These are phyloP conservation scores for Magnusiomyces fungicola DNA, from an alignment of 1,139 yeast species.

Conservation along the genomic window DNA sequence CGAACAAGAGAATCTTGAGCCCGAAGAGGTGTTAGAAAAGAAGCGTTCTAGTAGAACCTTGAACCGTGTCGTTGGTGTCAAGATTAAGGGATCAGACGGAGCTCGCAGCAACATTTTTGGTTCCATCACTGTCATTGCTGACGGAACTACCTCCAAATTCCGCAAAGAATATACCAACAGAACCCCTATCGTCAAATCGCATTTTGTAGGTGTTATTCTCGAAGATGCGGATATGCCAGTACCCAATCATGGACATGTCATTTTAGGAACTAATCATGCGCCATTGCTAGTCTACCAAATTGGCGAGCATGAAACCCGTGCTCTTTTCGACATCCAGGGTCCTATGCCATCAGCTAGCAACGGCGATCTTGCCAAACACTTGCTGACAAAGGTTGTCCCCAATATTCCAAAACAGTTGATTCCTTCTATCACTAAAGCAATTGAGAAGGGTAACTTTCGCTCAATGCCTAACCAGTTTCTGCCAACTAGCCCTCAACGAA, in stretches of 20 bases:
- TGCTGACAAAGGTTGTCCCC: constrained; percentile 55
- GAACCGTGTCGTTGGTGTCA: constrained; percentile 61
- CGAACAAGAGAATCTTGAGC: constrained; percentile 35
- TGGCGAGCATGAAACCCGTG: constrained; percentile 74
- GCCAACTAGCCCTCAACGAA: constrained; percentile 58
- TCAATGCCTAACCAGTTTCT: constrained; percentile 94
- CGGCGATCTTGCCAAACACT: constrained; percentile 55
- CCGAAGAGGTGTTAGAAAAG: not conserved
- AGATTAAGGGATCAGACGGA: constrained; percentile 21
- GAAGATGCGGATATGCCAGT: constrained; percentile 65
- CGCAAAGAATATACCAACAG: constrained; percentile 61
- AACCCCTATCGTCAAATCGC: constrained; percentile 65
- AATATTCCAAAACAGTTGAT: constrained; percentile 55
- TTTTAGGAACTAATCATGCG: constrained; percentile 68
- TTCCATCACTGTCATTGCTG: constrained; percentile 71
- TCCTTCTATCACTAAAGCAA: constrained; percentile 59
- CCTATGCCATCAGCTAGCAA: constrained; percentile 60
- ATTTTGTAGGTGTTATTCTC: constrained; percentile 79
- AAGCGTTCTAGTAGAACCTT: not conserved
- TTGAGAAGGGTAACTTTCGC: constrained; percentile 47
- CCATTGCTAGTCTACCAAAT: constrained; percentile 87
- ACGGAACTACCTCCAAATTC: constrained; percentile 91
- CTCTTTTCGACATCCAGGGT: constrained; percentile 81
- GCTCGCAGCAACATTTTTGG: constrained; percentile 39
- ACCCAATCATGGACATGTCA: constrained; percentile 79